These are phyloP conservation scores for Lyophyllum atratum DNA, from an alignment of 768 basidiomycete species.

Conservation along the genomic window DNA sequence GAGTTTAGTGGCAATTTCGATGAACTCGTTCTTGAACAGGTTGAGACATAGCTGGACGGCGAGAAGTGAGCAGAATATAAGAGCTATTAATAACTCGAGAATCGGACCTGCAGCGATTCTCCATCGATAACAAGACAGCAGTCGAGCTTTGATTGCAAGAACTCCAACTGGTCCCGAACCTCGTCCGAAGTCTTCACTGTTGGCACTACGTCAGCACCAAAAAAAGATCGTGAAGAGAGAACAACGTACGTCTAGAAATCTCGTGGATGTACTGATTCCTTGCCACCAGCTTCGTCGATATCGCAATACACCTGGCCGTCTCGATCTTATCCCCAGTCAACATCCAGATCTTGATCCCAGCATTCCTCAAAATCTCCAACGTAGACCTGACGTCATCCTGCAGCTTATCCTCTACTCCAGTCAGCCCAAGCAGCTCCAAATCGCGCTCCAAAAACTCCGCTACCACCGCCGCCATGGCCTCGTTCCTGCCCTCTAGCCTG, in stretches of 20 bases:
- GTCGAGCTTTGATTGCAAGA: conserved; percentile 91
- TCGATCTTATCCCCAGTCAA: conserved; percentile 99
- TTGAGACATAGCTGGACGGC: conserved; percentile 78
- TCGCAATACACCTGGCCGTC: conserved; percentile 97
- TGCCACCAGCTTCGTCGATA: conserved; percentile 94
- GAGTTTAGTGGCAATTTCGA: conserved; percentile 93
- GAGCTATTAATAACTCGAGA: not conserved
- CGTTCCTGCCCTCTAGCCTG: conserved; percentile 75
- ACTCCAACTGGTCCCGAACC: conserved; percentile 86
- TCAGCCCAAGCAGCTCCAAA: conserved; percentile 88
- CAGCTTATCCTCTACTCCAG: conserved; percentile 98
- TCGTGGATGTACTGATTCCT: conserved; percentile 98
- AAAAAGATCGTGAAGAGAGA: conserved; percentile 1
- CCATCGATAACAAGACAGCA: conserved; percentile 99
- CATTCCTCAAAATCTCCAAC: conserved; percentile 89
- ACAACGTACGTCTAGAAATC: conserved; percentile 76
- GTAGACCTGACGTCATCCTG: conserved; percentile 97
- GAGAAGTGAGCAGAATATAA: not conserved
- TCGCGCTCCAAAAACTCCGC: conserved; percentile 82
- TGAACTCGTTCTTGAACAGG: conserved; percentile 90
- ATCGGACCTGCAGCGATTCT: conserved; percentile 84
- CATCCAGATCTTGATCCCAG: conserved; percentile 99
- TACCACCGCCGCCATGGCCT: conserved; percentile 77
- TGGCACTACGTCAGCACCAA: not conserved
- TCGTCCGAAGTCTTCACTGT: conserved; percentile 87